Percentiles rank a stretch among this genome's conserved stretches.
phyloP scores from a whole-genome alignment of 2,329 filamentous ascomycete genomes.

The Colletotrichum siamense region DNA sequence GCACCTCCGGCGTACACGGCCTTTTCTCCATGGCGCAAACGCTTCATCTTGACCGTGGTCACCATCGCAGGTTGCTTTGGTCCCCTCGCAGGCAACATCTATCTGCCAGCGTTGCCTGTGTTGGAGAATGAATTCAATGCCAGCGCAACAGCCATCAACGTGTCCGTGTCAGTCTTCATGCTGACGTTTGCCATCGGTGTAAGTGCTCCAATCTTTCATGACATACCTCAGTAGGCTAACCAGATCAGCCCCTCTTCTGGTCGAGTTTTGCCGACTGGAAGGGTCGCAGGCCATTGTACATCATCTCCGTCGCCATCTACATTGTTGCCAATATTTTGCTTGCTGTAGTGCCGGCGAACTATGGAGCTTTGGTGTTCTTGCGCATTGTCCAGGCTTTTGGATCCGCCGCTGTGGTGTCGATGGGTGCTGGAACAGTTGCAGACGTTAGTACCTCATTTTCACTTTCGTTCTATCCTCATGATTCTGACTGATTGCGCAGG shows the following conservation, averaged over 20 bases:
- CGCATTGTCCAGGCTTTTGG: constrained; percentile 48
- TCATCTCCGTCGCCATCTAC: constrained; percentile 43
- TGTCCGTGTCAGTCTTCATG: constrained; percentile 50
- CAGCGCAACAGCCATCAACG: constrained; percentile 41
- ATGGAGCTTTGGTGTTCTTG: constrained; percentile 41
- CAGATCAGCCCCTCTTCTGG: constrained; percentile 43
- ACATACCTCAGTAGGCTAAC: neutral
- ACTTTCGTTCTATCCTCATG: neutral
- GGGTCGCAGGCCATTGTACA: constrained; percentile 45
- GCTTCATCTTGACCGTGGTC: constrained; percentile 42
- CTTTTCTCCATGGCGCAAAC: constrained; percentile 36
- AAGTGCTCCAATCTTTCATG: constrained; percentile 3
- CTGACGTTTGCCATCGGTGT: constrained; percentile 45
- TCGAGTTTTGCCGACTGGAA: constrained; percentile 42
- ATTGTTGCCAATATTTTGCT: constrained; percentile 43
- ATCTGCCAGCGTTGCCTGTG: constrained; percentile 43
- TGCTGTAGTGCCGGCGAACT: constrained; percentile 40
- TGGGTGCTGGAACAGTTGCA: constrained; percentile 48
- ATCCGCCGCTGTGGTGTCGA: constrained; percentile 44
- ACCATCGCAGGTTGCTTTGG: constrained; percentile 47
- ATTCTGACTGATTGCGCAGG: constrained; percentile 30
- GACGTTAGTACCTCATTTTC: constrained; percentile 29
- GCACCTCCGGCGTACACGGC: constrained; percentile 37
- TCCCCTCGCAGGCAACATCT: constrained; percentile 48
- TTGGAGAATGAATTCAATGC: constrained; percentile 42